Conservation (phyloP, 495 filamentous ascomycete genomes). For the Annulohypoxylon stygium region DNA sequence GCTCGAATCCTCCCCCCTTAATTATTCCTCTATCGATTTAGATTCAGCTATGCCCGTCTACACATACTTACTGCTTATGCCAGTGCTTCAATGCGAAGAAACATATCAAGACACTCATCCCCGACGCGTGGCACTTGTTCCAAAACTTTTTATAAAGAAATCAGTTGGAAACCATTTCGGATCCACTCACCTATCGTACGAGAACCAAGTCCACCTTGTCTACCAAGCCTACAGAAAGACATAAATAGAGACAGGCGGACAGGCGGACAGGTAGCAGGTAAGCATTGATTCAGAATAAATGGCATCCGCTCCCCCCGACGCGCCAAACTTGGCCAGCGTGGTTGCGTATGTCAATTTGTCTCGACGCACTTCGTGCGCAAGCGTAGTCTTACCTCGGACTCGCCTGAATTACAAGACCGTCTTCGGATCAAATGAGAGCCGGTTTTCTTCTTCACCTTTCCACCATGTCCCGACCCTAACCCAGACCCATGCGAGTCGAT, state of each 20-base stretch:
- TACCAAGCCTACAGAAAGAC: background rate
- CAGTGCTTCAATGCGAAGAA: background rate
- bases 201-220: background rate
- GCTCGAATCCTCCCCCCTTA: slow-evolving; percentile 22
- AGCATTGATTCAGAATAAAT: slow-evolving; percentile 9
- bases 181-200: background rate
- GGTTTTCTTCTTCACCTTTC: slow-evolving; percentile 11
- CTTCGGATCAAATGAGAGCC: slow-evolving; percentile 18
- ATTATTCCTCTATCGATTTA: slow-evolving; percentile 14
- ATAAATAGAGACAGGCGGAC: slow-evolving; percentile 4
- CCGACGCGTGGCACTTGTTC: background rate
- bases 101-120: slow-evolving; percentile 17
- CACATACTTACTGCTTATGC: no score
- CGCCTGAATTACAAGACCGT: background rate
- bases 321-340: background rate
- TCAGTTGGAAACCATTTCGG: background rate
- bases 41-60: background rate
- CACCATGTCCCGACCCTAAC: slow-evolving; percentile 21
- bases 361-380: slow-evolving; percentile 12
- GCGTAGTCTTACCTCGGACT: slow-evolving; percentile 8
- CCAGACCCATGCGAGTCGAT: slow-evolving; percentile 42
- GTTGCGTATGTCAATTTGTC: slow-evolving; percentile 1
- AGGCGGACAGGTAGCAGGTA: background rate
- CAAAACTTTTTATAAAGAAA: slow-evolving; percentile 1
- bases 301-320: background rate